Base-by-base conservation (phyloP, 495 filamentous ascomycete species). In the Poronia punctata region DNA sequence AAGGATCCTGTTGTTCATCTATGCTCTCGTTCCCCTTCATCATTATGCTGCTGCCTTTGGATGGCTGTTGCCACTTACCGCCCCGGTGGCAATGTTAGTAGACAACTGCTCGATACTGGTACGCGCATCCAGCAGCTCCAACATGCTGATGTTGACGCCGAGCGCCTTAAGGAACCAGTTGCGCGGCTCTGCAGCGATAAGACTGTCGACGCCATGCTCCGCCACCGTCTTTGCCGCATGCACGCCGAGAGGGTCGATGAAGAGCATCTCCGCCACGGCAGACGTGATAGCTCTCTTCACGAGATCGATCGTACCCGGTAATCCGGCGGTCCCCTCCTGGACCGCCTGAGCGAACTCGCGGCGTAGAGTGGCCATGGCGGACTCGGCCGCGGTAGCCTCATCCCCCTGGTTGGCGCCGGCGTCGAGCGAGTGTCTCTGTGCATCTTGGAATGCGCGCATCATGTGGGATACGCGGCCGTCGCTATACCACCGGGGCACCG, bases 181-280 rank as follows among this genome's bases (percentile, higher is more conserved):
- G 5, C 60, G 48, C 17, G 65, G 34, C 41, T 65, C 60, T 1
- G 46, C 58, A 12, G 64, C 55, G 27, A 62, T 49, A 14, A 65
- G 28, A 43, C 56, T 62, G 37, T 67, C 64, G 3, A 67, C 49
- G 4, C 60, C 64, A 26, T 57, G 43, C 4, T 46, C 37, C 3
- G 54, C 49, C 4, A 66, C 47, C 0, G 46, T 15, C 38, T 52
- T 56, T 2, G 7, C 14, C 11, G 49, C 34, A 31, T 66, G 24
- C 1, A 64, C 19, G 2, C 12, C 31, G 23, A 26, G 27, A 1
- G 21, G 11, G n/a, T 47, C 44, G 1, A 56, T 38, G 30, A 59
- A 56, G 4, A 62, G 40, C 42, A 64, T 47, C 9, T 49, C 42
- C 0, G 59, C 50, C 15, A 61, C 34, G 0, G 31, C 10, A 1